Base-by-base conservation (phyloP, 805 yeast genomes). In the Lipomyces lipofer region DNA sequence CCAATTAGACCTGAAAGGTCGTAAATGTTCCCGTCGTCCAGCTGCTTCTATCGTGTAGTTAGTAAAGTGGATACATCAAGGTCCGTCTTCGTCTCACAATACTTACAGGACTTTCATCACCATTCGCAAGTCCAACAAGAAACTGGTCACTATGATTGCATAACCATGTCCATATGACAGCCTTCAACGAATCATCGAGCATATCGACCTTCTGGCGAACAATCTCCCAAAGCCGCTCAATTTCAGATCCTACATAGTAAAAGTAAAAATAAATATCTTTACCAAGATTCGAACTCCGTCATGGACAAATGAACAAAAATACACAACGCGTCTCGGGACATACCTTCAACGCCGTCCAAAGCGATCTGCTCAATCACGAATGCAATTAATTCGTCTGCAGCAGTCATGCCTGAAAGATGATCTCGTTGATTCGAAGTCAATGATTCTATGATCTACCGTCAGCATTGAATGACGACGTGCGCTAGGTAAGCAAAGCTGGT, bases 261-360 rank as follows among this genome's bases (percentile, higher is more conserved):
- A 21, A 7, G 24, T 24, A 9, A 15, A 42, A 24, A 42, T 42
- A 21, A 42, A 42, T 42, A 19, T 29, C 4, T 19, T 24, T 9
- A n/a, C 28, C 30, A 25, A 25, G 45, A 42, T 19, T 42, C 45
- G 45, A 24, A 42, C 44, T 21, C 45, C 15, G 6, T 13, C n/a
- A 19, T 25, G 1, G 9, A 24, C 10, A 6, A 4, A 15, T 24
- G 28, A 39, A 25, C 8, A 10, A 42, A 15, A 42, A 42, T 13
- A 9, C 10, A 40, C 10, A 9, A 3, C 13, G 30, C 2, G 21
- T 19, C 40, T 15, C n/a, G n/a, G n/a, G n/a, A 47, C 67, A 24
- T 56, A 68, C 71, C 71, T 29, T 60, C 58, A 43, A 61, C 63
- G 6, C 71, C 72, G 48, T 65, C 65, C 38, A 62, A 56, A 10